Evolutionary conservation across 495 filamentous ascomycete genomes (phyloP), one percentile per base, ranked within the genome.

Genomic region (Tuber magnatum): DNA sequence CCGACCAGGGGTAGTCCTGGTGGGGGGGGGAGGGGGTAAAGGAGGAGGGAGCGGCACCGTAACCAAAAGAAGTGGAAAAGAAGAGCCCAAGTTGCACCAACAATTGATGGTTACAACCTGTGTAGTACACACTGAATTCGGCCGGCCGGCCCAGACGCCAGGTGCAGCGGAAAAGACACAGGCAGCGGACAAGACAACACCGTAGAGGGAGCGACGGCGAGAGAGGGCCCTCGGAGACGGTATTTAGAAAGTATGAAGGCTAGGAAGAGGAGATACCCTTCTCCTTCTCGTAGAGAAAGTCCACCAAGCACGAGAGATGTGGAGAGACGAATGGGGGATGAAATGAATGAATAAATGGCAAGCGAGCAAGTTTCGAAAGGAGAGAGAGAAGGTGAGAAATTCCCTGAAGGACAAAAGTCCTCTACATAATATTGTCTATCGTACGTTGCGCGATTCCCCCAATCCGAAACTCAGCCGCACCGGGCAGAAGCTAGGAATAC

Each of bases 401-500:
- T 3, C 8, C 6, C 0, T 28, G 51, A 16, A 56, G 28, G 51
- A 56, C 51, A 56, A 56, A 61, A 61, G 51, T 61, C 51, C 12
- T 16, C 51, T n/a, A 32, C 51, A 32, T 32, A 7, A n/a, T n/a
- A n/a, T n/a, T n/a, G n/a, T n/a, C n/a, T n/a, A n/a, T n/a, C n/a
- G n/a, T 32, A 7, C 12, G 16, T 16, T 16, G 32, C 28, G 18
- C 44, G 18, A 48, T 24, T 48, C n/a, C 51, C 51, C 51, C n/a
- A 61, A 61, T 61, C n/a, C n/a, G n/a, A 32, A 61, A 32, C 51
- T 61, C 51, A 61, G 51, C 51, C 51, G 51, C 51, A 61, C 51
- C n/a, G 9, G 12, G 16, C 10, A 32, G 28, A n/a, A 61, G 51
- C 10, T 12, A 32, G 51, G 51, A 61, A 61, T 32, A 32, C 12